Conservation (phyloP, 1,284 basidiomycete species). For the Uromyces viciae-fabae region DNA sequence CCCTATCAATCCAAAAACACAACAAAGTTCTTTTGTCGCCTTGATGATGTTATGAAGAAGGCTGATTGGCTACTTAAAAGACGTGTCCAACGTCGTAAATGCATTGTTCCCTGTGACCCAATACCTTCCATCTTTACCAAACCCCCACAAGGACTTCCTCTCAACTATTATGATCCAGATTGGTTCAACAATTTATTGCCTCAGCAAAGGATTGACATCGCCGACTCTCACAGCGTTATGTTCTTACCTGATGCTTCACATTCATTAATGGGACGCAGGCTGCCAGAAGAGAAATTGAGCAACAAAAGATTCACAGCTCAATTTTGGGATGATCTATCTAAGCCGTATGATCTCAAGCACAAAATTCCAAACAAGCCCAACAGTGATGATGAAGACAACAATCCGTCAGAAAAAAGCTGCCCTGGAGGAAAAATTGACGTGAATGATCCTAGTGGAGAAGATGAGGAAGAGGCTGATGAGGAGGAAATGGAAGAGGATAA, state of each 20-base stretch:
- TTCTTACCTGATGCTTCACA: slow-evolving; percentile 13
- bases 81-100: background rate
- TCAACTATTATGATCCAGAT: slow-evolving; percentile 9
- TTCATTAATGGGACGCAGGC: background rate
- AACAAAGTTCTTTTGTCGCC: slow-evolving; percentile 3
- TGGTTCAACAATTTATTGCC: slow-evolving; percentile 17
- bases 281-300: background rate
- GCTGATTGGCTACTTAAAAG: background rate
- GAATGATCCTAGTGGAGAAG: background rate
- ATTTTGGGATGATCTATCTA: background rate
- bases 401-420: background rate
- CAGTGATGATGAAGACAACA: background rate
- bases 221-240: background rate
- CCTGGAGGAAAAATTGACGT: background rate
- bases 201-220: background rate
- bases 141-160: background rate
- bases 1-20: background rate
- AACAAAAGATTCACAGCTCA: background rate
- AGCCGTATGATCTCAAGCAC: background rate
- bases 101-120: background rate
- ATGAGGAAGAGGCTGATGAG: background rate
- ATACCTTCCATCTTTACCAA: background rate
- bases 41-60: background rate
- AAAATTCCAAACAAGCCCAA: background rate
- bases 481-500: background rate